Conservation (phyloP, 345 rosid genomes). For the Euclidium syriacum region DNA sequence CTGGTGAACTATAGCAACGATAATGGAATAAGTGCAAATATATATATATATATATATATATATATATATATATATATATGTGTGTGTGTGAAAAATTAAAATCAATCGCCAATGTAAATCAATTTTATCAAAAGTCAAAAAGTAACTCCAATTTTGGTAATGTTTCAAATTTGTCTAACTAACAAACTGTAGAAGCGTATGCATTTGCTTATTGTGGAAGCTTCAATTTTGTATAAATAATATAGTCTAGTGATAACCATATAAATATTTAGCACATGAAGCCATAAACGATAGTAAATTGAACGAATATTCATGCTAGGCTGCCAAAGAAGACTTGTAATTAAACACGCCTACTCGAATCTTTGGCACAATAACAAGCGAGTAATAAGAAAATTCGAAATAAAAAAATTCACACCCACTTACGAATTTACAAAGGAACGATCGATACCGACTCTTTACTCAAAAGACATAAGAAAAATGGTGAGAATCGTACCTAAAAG, state of each 20-base stretch:
- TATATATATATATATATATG: too few relatives aligned
- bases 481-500: slow-evolving; percentile 12
- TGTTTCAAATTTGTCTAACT: too few relatives aligned
- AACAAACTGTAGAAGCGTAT: too few relatives aligned
- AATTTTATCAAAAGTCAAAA: too few relatives aligned
- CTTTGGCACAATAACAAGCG: background rate
- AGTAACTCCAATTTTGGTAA: too few relatives aligned
- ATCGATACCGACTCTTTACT: background rate
- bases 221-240: background rate
- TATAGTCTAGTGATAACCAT: background rate
- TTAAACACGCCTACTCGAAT: background rate
- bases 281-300: background rate
- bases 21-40: background rate
- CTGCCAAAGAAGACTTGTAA: background rate
- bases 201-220: too few relatives aligned
- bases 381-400: background rate
- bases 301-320: background rate
- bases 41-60: too few relatives aligned
- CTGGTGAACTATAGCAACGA: background rate
- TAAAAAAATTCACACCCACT: background rate
- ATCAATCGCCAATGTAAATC: background rate
- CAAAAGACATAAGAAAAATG: background rate
- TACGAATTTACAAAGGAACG: background rate
- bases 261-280: background rate
- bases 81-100: background rate